Evolutionary conservation across 2,329 filamentous ascomycete species (phyloP).

Genomic region (Byssoonygena ceratinophila): DNA sequence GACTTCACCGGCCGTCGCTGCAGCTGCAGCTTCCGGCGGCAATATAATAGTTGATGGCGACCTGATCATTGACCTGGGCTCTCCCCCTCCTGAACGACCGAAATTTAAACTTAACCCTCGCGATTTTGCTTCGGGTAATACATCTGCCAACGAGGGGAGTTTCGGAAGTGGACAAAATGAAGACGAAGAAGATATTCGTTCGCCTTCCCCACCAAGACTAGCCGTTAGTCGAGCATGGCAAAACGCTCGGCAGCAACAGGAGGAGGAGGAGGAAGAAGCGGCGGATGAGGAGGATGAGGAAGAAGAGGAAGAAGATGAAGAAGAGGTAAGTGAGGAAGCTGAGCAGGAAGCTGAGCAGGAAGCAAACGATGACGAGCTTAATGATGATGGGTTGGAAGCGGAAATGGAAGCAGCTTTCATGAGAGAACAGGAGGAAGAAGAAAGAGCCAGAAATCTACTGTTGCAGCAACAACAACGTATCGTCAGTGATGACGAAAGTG

Average conservation of each 20-base stretch:
- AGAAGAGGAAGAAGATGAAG: conserved; percentile 18
- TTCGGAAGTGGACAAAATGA: conserved; percentile 28
- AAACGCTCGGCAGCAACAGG: conserved; percentile 16
- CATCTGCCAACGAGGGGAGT: conserved; percentile 27
- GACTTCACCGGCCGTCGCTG: conserved; percentile 20
- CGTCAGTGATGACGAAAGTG: conserved; percentile 48
- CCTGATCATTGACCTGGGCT: conserved; percentile 42
- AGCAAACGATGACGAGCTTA: conserved; percentile 27
- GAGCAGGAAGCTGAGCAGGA: conserved; percentile 22
- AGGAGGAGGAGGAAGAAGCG: conserved; percentile 25
- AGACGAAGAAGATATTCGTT: conserved; percentile 30
- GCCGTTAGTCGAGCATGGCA: conserved; percentile 10
- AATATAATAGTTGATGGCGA: conserved; percentile 40
- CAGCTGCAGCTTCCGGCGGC: conserved; percentile 28
- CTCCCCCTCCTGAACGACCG: conserved; percentile 33
- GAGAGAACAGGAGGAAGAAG: conserved; percentile 33
- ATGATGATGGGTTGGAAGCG: conserved; percentile 47
- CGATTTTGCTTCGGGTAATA: conserved; percentile 36
- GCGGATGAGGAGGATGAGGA: conserved; percentile 19
- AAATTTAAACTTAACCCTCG: conserved; percentile 33
- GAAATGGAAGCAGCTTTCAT: conserved; percentile 48
- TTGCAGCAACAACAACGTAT: conserved; percentile 22
- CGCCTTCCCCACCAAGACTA: conserved; percentile 29
- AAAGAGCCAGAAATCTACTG: conserved; percentile 27
- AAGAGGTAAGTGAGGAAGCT: conserved; percentile 23